Conservation (phyloP, 1,284 basidiomycete genomes). For the Cerioporus squamosus region DNA sequence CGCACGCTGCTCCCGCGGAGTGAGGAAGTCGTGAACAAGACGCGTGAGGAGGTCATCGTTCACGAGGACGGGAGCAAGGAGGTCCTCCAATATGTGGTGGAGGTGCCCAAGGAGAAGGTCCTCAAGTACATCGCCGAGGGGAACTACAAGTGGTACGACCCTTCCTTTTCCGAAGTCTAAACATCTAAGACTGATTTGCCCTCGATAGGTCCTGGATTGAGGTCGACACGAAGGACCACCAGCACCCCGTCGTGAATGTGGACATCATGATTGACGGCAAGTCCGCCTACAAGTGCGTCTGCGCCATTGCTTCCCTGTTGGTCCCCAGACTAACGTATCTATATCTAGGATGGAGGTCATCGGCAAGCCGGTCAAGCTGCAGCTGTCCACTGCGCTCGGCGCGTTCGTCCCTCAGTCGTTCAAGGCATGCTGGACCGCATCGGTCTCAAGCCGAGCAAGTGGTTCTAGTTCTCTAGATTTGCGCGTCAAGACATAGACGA, state of each 20-base stretch:
- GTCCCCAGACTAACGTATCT: not conserved
- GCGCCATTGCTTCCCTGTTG: not conserved
- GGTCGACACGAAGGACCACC: slow-evolving; percentile 67
- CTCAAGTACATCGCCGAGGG: slow-evolving; percentile 68
- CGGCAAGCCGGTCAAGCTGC: slow-evolving; percentile 52
- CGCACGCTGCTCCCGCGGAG: slow-evolving; percentile 52
- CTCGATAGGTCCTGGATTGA: slow-evolving; percentile 68
- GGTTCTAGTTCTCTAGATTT: slow-evolving; percentile 44
- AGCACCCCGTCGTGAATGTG: slow-evolving; percentile 57
- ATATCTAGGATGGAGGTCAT: slow-evolving; percentile 47
- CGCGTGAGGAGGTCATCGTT: slow-evolving; percentile 29
- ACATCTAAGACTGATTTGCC: not conserved
- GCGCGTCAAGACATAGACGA: not conserved
- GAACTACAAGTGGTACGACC: slow-evolving; percentile 63
- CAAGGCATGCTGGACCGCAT: slow-evolving; percentile 57
- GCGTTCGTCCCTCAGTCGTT: slow-evolving; percentile 53
- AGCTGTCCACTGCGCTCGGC: slow-evolving; percentile 50
- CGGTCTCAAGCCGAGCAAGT: slow-evolving; percentile 54
- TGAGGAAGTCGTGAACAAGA: slow-evolving; percentile 44
- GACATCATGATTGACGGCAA: slow-evolving; percentile 72
- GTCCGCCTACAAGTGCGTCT: slow-evolving; percentile 57
- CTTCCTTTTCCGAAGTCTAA: not conserved
- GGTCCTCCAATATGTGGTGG: slow-evolving; percentile 27
- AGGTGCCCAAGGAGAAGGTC: slow-evolving; percentile 64
- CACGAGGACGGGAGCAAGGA: slow-evolving; percentile 24